Percentiles rank a stretch among this genome's conserved stretches.
Evolutionary conservation across 805 yeast genomes (phyloP).

Genomic region (Metschnikowia proteae): DNA sequence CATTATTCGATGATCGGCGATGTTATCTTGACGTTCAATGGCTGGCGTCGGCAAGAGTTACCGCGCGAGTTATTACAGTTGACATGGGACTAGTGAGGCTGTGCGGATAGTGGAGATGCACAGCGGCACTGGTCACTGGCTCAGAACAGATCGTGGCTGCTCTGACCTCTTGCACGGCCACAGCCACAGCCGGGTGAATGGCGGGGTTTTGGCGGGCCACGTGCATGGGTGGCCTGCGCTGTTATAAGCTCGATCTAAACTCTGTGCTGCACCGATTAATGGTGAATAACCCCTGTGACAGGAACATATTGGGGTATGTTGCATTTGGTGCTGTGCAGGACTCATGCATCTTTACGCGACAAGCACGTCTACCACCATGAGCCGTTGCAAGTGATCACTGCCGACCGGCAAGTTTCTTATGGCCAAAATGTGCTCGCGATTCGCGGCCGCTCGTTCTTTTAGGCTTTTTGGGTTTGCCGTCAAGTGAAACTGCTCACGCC

Average conservation of each 20-base stretch:
- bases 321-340: not conserved
- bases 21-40: not conserved
- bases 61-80: not conserved
- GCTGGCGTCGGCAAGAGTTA: not conserved
- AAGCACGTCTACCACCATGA: not conserved
- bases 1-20: not conserved
- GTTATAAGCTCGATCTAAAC: conserved; percentile 1
- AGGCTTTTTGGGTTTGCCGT: no score
- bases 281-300: not conserved
- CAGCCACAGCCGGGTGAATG: not conserved
- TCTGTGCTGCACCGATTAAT: not conserved
- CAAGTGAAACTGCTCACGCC: no score
- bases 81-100: no score
- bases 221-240: not conserved
- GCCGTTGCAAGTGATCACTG: not conserved
- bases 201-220: not conserved
- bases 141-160: not conserved
- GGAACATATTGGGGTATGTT: not conserved
- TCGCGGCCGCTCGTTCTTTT: no score
- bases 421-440: no score
- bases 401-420: not conserved
- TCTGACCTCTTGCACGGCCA: not conserved
- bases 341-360: not conserved
- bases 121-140: not conserved
- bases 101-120: not conserved